Conservation (phyloP, 441 rosid species). For the Geranium incanum region DNA sequence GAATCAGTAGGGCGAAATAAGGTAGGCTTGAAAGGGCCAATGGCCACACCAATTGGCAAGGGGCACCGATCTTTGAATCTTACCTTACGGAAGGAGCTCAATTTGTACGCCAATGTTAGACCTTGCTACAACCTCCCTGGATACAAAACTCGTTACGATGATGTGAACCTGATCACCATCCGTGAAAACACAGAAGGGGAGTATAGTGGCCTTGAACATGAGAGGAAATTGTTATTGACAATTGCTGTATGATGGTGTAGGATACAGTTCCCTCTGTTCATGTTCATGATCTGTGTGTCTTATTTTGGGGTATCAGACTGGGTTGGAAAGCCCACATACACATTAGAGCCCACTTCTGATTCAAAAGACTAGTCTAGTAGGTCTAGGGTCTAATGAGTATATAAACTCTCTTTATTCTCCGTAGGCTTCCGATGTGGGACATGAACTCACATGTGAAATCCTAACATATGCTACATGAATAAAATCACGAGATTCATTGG, state of each 20-base stretch:
- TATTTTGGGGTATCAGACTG: not conserved
- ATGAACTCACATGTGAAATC: not conserved
- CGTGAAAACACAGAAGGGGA: constrained; percentile 99
- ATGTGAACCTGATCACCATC: constrained; percentile 82
- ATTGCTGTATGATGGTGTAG: constrained; percentile 97
- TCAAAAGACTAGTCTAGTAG: too few relatives aligned
- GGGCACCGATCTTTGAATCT: constrained; percentile 96
- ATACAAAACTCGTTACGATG: constrained; percentile 83
- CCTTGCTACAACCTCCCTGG: constrained; percentile 96
- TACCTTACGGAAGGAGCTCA: constrained; percentile 87
- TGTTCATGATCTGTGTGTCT: not conserved
- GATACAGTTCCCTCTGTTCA: constrained; percentile 12
- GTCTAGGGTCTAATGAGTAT: too few relatives aligned
- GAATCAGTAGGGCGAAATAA: constrained; percentile 64
- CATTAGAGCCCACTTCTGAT: too few relatives aligned
- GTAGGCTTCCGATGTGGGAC: too few relatives aligned
- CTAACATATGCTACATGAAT: not conserved
- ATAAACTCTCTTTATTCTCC: too few relatives aligned
- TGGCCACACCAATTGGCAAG: constrained; percentile 99
- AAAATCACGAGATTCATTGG: not conserved
- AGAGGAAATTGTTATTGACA: constrained; percentile 96
- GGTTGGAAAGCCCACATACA: not conserved
- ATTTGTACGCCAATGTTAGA: constrained; percentile 88
- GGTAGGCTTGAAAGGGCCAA: constrained; percentile 97
- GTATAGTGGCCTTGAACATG: constrained; percentile 97